Evolutionary conservation across 768 basidiomycete genomes (phyloP), one percentile per base, ranked within the genome.

Genomic region (Hysterangium stoloniferum): DNA sequence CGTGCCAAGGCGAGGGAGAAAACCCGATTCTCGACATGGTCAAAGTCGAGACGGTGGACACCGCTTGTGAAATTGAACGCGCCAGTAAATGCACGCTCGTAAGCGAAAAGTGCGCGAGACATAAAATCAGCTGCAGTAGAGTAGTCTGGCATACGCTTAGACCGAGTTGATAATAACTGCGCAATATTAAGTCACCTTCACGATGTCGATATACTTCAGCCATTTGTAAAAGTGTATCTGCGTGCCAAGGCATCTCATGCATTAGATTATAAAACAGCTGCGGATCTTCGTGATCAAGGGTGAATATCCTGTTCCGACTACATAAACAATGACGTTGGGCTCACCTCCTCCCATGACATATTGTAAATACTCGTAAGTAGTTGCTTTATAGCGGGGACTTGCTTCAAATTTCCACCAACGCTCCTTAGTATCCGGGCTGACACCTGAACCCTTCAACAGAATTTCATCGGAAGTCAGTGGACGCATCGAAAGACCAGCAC

Each of bases 391-490:
- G 49, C 77, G 78, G 58, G 80, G 84, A 59, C 82, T 82, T 59
- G 93, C 96, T 58, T 88, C 86, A 29, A 89, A 82, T 0, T 89
- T 89, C 82, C 86, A 96, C 80, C 89, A 88, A 56, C 75, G 84
- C 62, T 94, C 95, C 2, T 76, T 77, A 2, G 66, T 55, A 12
- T 59, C 56, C 12, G 70, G 60, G 8, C 67, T 66, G 63, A 55
- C 73, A 66, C 31, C 59, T 65, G 56, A 73, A 66, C 2, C 71
- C 64, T 75, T 80, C 38, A 56, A 68, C 11, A 60, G 46, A 0
- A 73, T 53, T 57, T 92, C 89, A 1, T 75, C 75, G 0, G 75
- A 67, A 0, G 73, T 73, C 37, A 89, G 63, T 5, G 69, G 61
- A 4, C 82, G 72, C 38, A 86, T 73, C 0, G 80, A 79, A 12